phyloP scores from a whole-genome alignment of 2,329 filamentous ascomycete genomes.

The Talaromyces piceae region DNA sequence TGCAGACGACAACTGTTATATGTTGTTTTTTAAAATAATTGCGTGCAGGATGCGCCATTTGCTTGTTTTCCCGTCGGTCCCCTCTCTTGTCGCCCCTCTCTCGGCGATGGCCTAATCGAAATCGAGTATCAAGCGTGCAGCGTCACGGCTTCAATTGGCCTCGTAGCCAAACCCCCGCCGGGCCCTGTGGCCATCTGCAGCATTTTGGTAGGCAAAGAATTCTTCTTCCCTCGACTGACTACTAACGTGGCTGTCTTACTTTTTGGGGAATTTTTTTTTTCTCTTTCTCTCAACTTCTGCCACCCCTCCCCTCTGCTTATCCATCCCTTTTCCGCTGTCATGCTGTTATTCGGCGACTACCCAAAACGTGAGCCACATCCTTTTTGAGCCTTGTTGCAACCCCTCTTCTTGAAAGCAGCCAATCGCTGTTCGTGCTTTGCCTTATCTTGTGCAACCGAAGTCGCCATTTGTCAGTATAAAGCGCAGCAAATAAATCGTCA shows the following conservation, averaged over 20 bases:
- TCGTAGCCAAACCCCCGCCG: conserved; percentile 3
- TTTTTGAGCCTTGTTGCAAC: background rate
- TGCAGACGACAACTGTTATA: background rate
- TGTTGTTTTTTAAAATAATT: too few relatives aligned
- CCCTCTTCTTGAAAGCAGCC: background rate
- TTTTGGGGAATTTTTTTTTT: background rate
- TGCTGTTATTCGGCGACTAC: conserved; percentile 5
- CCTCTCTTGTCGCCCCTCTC: conserved; percentile 1
- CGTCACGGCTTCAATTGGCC: conserved; percentile 9
- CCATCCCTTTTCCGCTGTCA: background rate
- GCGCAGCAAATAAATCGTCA: background rate
- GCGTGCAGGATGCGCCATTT: conserved; percentile 10
- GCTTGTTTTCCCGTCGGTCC: background rate
- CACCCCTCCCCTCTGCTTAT: background rate
- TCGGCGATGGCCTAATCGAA: conserved; percentile 5
- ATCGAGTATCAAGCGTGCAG: conserved; percentile 11
- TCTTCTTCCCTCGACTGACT: background rate
- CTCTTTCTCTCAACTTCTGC: too few relatives aligned
- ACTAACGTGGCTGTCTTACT: conserved; percentile 10
- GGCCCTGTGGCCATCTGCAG: background rate
- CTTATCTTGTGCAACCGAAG: background rate
- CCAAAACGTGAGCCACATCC: conserved; percentile 1
- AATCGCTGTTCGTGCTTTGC: background rate
- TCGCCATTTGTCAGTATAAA: background rate
- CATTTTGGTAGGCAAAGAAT: background rate